Base-by-base conservation (phyloP, 441 rosid genomes). In the Adansonia madagascariensis region DNA sequence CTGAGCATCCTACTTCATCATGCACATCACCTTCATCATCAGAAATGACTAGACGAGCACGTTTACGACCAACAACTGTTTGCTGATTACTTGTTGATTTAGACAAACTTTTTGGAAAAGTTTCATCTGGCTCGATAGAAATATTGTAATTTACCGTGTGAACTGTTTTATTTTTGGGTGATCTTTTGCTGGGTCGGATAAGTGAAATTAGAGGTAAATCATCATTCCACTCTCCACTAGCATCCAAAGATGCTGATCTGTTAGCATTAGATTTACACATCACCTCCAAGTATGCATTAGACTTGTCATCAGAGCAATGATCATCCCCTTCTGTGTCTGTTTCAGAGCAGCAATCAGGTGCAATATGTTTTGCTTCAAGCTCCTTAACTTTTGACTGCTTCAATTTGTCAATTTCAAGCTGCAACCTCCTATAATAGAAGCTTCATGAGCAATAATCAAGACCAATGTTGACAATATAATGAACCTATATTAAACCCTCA, bases 1-100 rank as follows among this genome's bases (percentile, higher is more conserved):
- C 80, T 69, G 82, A 81, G 78, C 76, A 18, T 65, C 78, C 91
- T 55, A 59, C 77, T 78, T 83, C 85, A 82, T 84, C 83, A 55
- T 84, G 77, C 53, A 84, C 77, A 74, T 92, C 98, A 79, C 75
- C 90, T 88, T 97, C 99, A 88, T 92, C 98, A 74, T 94, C 99
- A 74, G 97, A 94, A 83, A 94, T 85, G 81, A 97, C 80, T 24
- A 90, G 69, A 52, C 94, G 91, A 66, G 84, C 63, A 71, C 97
- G 93, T 74, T 97, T 97, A 63, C 92, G 93, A 68, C 90, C 87
- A 84, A 77, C 80, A 82, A 75, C 75, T 82, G 87, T 86, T 82
- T 89, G 86, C 81, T 78, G 90, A 77, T 85, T 80, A 77, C 82
- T 86, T 60, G 82, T 77, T 77, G 74, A 77, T 78, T 86, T 87